These are phyloP conservation scores for Monosporascus sp. DNA, from an alignment of 2,329 filamentous ascomycete genomes.

Conservation along the genomic window DNA sequence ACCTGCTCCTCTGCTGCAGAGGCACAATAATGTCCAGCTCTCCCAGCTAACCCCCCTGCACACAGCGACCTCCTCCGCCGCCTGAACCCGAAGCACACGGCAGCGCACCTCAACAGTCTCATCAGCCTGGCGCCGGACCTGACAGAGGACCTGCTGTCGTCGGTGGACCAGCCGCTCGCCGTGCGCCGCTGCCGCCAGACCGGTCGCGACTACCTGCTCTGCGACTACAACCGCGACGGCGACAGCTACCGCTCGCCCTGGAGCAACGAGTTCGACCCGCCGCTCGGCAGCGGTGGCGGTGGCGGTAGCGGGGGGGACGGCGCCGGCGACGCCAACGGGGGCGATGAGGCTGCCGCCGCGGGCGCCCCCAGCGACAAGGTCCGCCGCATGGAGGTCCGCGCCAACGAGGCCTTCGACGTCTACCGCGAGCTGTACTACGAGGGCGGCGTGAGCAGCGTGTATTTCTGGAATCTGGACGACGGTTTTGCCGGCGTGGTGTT, in stretches of 20 bases:
- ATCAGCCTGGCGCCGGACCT: constrained; percentile 85
- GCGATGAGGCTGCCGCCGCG: constrained; percentile 63
- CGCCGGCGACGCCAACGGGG: neutral
- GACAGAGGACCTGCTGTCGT: constrained; percentile 95
- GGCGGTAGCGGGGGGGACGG: constrained; percentile 44
- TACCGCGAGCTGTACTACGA: constrained; percentile 97
- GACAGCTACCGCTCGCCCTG: constrained; percentile 98
- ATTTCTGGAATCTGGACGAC: constrained; percentile 97
- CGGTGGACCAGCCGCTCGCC: constrained; percentile 90
- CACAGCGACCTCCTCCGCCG: constrained; percentile 93
- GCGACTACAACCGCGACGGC: constrained; percentile 99
- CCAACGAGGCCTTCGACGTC: constrained; percentile 94
- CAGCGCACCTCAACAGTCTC: constrained; percentile 81
- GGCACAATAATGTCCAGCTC: too few relatives aligned
- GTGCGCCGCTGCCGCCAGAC: constrained; percentile 81
- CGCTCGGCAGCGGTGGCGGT: constrained; percentile 58
- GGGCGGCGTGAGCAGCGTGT: constrained; percentile 91
- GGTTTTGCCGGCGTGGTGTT: constrained; percentile 95
- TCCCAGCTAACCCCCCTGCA: constrained; percentile 5
- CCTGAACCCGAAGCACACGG: constrained; percentile 89
- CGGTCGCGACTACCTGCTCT: constrained; percentile 92
- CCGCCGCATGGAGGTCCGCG: constrained; percentile 85
- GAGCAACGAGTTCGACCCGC: constrained; percentile 97
- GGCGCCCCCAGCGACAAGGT: constrained; percentile 87
- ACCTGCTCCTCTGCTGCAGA: neutral